These are phyloP conservation scores for Cordyceps pruinosa DNA, from an alignment of 2,329 filamentous ascomycete genomes.

Conservation along the genomic window DNA sequence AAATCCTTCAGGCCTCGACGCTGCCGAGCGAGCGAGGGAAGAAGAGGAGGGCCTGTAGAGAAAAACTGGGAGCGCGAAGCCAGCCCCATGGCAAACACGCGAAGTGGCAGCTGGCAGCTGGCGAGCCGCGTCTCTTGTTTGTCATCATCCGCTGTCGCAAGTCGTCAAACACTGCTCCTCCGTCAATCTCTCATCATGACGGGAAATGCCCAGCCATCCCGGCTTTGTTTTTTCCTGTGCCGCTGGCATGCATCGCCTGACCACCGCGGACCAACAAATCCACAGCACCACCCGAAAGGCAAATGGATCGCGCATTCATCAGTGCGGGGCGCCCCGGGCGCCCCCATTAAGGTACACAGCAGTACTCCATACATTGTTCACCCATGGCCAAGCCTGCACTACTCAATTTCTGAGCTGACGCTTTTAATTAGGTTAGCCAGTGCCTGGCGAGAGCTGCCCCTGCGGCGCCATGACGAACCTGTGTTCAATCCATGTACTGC, in stretches of 20 bases:
- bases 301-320: not conserved
- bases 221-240: not conserved
- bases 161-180: not conserved
- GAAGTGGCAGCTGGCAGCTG: not conserved
- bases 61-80: not conserved
- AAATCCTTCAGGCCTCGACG: not conserved
- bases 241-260: not conserved
- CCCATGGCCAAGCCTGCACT: not conserved
- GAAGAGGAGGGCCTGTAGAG: not conserved
- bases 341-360: not conserved
- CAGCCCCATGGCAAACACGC: not conserved
- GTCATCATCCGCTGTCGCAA: not conserved
- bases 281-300: not conserved
- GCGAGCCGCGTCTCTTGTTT: not conserved
- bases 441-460: not conserved
- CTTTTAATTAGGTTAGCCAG: not conserved
- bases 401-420: conserved; percentile 8
- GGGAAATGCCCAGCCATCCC: not conserved
- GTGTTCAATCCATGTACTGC: not conserved
- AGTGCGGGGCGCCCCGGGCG: not conserved
- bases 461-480: not conserved
- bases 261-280: not conserved
- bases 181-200: not conserved
- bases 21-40: too few relatives aligned
- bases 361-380: too few relatives aligned